Conservation (phyloP, 768 basidiomycete genomes). For the Dentipellis sp. region DNA sequence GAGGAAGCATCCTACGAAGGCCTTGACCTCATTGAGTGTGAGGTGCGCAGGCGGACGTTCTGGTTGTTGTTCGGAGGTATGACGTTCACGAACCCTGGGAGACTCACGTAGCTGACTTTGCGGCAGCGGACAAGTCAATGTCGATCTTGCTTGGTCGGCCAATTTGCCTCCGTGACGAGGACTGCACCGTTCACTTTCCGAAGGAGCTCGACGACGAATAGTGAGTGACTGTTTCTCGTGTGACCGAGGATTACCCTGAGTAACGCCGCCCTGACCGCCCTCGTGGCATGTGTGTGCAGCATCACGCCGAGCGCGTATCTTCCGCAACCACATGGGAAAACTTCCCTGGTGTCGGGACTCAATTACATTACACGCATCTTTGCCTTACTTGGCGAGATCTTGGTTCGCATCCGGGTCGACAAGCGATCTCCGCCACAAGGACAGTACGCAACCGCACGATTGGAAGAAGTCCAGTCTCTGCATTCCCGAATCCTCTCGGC, state of each 20-base stretch:
- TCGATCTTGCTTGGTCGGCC: conserved; percentile 78
- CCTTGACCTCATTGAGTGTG: conserved; percentile 80
- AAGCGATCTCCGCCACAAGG: conserved; percentile 81
- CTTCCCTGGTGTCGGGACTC: conserved; percentile 76
- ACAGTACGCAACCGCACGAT: conserved; percentile 73
- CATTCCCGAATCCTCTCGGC: conserved; percentile 69
- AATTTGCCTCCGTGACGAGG: conserved; percentile 81
- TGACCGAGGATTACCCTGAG: conserved; percentile 9
- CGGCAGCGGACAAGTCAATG: conserved; percentile 80
- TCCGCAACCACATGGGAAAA: conserved; percentile 82
- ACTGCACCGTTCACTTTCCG: conserved; percentile 84
- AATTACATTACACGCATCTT: conserved; percentile 85
- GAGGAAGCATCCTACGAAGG: conserved; percentile 79
- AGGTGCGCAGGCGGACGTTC: conserved; percentile 78
- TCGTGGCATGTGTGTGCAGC: conserved; percentile 25
- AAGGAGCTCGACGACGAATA: conserved; percentile 87
- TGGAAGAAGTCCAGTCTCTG: conserved; percentile 79
- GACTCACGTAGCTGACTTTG: conserved; percentile 1
- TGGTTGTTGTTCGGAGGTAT: conserved; percentile 85
- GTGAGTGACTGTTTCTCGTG: conserved; percentile 37
- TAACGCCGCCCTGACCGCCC: background rate
- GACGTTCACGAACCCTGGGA: conserved; percentile 15
- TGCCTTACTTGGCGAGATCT: conserved; percentile 76
- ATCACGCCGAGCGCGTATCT: conserved; percentile 81
- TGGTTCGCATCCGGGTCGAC: conserved; percentile 80